These are phyloP conservation scores for Camelina hispida DNA, from an alignment of 345 rosid genomes.

Conservation along the genomic window DNA sequence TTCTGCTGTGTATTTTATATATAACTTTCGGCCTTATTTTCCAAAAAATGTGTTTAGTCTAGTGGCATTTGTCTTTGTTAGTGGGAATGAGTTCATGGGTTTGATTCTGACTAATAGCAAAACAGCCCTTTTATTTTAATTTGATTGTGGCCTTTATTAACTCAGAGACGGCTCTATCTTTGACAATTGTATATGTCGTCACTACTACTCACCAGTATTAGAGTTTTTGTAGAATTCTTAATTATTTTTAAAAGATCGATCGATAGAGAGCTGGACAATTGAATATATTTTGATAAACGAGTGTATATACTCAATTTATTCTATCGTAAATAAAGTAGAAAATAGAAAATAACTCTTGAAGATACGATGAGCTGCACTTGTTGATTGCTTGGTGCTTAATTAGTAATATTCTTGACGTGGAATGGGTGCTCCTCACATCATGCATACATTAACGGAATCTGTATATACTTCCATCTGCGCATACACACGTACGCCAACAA, in stretches of 20 bases:
- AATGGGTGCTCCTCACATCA: conserved; percentile 46
- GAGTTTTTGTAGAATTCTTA: neutral
- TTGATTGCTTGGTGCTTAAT: conserved; percentile 26
- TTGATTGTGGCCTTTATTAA: too few relatives aligned
- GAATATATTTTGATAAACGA: neutral
- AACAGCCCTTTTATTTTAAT: too few relatives aligned
- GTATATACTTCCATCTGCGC: conserved; percentile 25
- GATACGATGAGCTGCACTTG: conserved; percentile 45
- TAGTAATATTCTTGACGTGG: conserved; percentile 42
- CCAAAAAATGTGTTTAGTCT: too few relatives aligned
- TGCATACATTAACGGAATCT: conserved; percentile 30
- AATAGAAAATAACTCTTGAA: conserved; percentile 23
- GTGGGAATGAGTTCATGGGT: too few relatives aligned
- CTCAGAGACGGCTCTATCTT: too few relatives aligned
- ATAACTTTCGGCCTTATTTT: too few relatives aligned
- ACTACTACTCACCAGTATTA: neutral
- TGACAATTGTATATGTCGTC: neutral
- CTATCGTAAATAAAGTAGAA: neutral
- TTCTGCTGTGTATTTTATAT: too few relatives aligned
- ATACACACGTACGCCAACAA: conserved; percentile 35
- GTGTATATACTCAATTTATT: neutral
- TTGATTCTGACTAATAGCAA: too few relatives aligned
- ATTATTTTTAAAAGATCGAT: neutral
- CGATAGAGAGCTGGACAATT: neutral
- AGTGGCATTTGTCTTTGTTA: too few relatives aligned